A percentile compares a stretch with the other conserved stretches of the same genome.
Conservation (phyloP, 176 grass and related monocot species). For the Themeda triandra region DNA sequence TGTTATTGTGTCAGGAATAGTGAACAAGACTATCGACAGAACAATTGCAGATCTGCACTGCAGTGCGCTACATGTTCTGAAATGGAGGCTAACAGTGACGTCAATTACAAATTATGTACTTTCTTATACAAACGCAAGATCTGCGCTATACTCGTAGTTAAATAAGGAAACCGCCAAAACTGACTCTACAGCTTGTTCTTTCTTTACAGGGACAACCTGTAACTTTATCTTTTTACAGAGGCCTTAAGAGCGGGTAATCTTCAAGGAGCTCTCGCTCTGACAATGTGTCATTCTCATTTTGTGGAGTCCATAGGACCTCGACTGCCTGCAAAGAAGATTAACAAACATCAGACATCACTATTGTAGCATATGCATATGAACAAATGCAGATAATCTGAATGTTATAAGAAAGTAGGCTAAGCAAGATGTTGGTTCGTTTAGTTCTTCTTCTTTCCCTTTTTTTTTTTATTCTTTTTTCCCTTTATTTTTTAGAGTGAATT, state of each 20-base stretch:
- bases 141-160: conserved; percentile 34
- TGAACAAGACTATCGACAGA: conserved; percentile 1
- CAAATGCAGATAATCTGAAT: neutral
- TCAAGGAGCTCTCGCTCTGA: conserved; percentile 87
- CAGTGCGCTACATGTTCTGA: neutral
- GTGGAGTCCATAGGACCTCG: conserved; percentile 94
- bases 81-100: too few species aligned
- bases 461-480: neutral
- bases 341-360: neutral
- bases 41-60: conserved; percentile 21
- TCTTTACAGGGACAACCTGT: conserved; percentile 24
- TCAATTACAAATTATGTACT: neutral
- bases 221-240: conserved; percentile 40
- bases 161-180: conserved; percentile 37
- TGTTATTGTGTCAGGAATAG: neutral
- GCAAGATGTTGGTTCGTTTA: neutral
- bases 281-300: conserved; percentile 88
- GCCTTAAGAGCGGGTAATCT: conserved; percentile 87
- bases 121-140: conserved; percentile 35
- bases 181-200: conserved; percentile 17
- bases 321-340: conserved; percentile 57
- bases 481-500: neutral
- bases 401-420: neutral
- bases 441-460: neutral
- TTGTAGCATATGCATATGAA: neutral